Conservation (phyloP, 2,329 filamentous ascomycete genomes). For the Calonectria pauciramosa region DNA sequence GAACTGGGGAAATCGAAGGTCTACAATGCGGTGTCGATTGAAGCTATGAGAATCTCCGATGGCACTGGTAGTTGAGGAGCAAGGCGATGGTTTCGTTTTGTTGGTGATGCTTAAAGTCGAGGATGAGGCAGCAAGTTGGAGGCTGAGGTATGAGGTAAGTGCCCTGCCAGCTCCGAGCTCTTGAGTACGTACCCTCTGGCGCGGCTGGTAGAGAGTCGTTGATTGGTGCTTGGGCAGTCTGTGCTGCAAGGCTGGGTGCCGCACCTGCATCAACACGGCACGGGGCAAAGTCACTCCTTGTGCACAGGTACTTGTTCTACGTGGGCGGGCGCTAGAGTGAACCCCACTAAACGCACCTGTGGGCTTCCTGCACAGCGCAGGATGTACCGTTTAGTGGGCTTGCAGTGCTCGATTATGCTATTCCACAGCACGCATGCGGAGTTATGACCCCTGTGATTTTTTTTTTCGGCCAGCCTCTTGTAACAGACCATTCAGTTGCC, state of each 20-base stretch:
- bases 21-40: not conserved
- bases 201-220: not conserved
- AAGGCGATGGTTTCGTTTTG: not conserved
- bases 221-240: not conserved
- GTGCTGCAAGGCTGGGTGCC: slow-evolving; percentile 15
- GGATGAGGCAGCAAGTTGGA: not conserved
- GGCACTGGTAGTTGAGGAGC: not conserved
- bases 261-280: slow-evolving; percentile 4
- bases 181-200: slow-evolving; percentile 6
- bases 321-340: not conserved
- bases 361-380: not conserved
- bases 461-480: not conserved
- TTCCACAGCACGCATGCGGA: not conserved
- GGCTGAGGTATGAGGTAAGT: slow-evolving; percentile 21
- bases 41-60: slow-evolving; percentile 28
- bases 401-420: not conserved
- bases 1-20: slow-evolving; percentile 8
- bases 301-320: not conserved
- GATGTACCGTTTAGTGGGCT: not conserved
- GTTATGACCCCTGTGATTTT: not conserved
- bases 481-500: slow-evolving; percentile 11
- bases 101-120: slow-evolving; percentile 14
- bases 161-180: slow-evolving; percentile 8
- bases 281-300: not conserved
- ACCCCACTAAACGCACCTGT: not conserved